Base-by-base conservation (phyloP, 257 asterid species). In the Avicennia marina region DNA sequence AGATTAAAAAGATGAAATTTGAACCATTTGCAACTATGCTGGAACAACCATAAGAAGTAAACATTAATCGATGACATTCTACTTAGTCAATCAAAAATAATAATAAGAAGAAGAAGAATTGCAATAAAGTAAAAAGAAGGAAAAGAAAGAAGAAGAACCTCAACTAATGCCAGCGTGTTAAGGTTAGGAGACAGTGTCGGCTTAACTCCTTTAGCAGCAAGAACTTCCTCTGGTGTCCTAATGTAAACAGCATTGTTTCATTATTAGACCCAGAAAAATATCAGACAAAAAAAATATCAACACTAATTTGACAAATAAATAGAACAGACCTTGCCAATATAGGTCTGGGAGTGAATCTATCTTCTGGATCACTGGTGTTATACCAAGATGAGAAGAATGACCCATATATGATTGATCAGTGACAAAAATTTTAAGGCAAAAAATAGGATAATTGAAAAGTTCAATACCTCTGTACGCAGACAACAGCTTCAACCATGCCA, bases 151-250 rank as follows among this genome's bases (percentile, higher is more conserved):
- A 42, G 41, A 69, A 67, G 57, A 71, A 91, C 98, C 96, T 91
- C 98, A 65, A 91, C 85, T 62, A 91, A 71, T 42, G 95, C 95
- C 74, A 91, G 75, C 39, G 98, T 91, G 73, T 91, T 81, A 19
- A 91, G 94, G 69, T 91, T 91, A 66, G 98, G 98, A 64, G 98
- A 91, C 54, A 91, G 68, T 25, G 96, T 91, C 13, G 98, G 98
- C 78, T 91, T 91, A 40, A 91, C 98, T 53, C 98, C 98, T 83
- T 73, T 91, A 52, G 98, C 98, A 24, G 95, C 95, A 60, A 91
- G 81, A 39, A 91, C 93, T 78, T 91, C 98, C 78, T 88, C 96
- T 0, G 98, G 96, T 1, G 96, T 91, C 87, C 96, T 91, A 74
- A 75, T 63, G 44, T 58, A 33, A 56, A 63, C 13, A 77, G 33